Conservation (phyloP, 1,139 yeast species). For the Scheffersomyces illinoinensis region DNA sequence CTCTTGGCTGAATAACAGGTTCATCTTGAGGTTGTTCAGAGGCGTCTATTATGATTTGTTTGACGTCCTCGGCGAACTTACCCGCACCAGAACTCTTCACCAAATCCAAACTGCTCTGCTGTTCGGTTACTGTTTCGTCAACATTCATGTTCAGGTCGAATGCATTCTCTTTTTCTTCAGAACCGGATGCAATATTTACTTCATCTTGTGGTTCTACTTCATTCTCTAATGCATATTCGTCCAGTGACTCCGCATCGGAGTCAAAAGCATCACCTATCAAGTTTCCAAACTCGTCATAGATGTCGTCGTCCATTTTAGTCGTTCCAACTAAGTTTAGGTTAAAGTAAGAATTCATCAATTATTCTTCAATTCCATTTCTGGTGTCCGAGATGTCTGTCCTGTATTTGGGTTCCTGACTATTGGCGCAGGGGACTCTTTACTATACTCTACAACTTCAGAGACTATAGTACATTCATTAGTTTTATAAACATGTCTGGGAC, state of each 20-base stretch:
- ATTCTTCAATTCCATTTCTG: background rate
- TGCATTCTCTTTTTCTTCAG: conserved; percentile 11
- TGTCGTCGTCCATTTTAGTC: conserved; percentile 37
- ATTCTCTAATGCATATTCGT: conserved; percentile 8
- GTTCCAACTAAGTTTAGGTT: background rate
- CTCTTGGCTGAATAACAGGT: conserved; percentile 67
- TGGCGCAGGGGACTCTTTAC: background rate
- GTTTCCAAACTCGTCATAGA: conserved; percentile 86
- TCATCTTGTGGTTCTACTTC: conserved; percentile 16
- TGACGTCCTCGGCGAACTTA: background rate
- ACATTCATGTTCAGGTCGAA: conserved; percentile 15
- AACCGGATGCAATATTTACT: conserved; percentile 14
- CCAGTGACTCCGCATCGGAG: conserved; percentile 41
- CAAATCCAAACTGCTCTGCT: conserved; percentile 5
- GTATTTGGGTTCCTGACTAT: background rate
- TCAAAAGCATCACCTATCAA: conserved; percentile 52
- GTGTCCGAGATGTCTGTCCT: background rate
- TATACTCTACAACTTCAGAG: background rate
- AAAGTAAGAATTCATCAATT: background rate
- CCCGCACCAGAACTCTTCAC: conserved; percentile 1
- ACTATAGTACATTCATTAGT: background rate
- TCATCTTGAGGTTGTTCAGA: conserved; percentile 26
- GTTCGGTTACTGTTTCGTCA: conserved; percentile 11
- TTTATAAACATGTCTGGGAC: background rate
- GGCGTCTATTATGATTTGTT: background rate